These are phyloP conservation scores for Ophiostoma himal-ulmi DNA, from an alignment of 2,329 filamentous ascomycete species.

Conservation along the genomic window DNA sequence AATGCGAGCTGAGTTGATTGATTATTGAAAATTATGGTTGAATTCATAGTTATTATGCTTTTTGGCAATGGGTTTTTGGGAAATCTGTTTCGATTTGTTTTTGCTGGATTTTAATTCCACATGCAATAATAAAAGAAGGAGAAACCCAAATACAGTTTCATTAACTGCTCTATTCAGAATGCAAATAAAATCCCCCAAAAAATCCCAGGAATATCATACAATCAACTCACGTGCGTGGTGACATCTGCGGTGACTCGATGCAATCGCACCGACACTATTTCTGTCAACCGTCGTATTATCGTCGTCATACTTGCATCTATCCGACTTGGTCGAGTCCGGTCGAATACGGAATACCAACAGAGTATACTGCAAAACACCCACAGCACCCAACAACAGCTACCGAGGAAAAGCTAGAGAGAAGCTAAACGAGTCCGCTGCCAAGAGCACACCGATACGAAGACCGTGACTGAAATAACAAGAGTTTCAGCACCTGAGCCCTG, in stretches of 20 bases:
- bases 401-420: no score
- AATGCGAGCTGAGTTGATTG: no score
- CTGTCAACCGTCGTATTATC: background rate
- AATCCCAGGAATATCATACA: no score
- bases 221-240: background rate
- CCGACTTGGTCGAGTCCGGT: background rate
- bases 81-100: no score
- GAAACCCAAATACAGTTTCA: background rate
- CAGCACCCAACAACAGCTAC: no score
- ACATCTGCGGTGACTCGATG: conserved; percentile 1
- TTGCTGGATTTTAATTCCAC: background rate
- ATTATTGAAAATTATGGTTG: no score
- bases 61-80: no score
- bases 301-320: background rate
- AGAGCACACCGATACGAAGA: background rate
- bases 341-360: no score
- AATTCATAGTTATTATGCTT: no score
- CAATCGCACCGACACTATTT: background rate
- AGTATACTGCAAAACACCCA: no score
- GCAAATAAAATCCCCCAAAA: no score
- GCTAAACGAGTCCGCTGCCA: background rate
- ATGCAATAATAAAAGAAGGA: background rate
- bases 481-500: no score
- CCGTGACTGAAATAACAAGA: background rate
- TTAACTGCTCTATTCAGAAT: background rate